Base-by-base conservation (phyloP, 139 green algal genomes). In the Trebouxia sp. region DNA sequence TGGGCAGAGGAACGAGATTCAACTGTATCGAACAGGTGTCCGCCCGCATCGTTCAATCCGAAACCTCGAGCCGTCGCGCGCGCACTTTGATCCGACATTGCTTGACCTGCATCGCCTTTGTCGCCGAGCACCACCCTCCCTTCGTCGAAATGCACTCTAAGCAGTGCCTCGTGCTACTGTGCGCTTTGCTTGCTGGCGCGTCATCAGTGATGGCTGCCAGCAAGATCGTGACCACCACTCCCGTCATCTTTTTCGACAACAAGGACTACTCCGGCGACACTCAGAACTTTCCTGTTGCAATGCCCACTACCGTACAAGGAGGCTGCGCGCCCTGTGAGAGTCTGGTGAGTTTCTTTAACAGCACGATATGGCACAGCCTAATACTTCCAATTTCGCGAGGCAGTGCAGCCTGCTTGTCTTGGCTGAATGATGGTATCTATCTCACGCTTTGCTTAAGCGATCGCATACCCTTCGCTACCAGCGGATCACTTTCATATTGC, bases 171-270 rank as follows among this genome's bases (percentile, higher is more conserved):
- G 1, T 5, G 47, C 20, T 53, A 17, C 47, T 53, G 1, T 53
- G 47, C 47, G 14, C 20, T 14, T 17, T 53, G 47, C 20, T 53
- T 14, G 47, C 47, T 14, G 47, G 47, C 15, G 47, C 20, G 47
- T 14, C 20, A 14, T 53, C 47, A 14, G 47, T 53, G 14, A 53
- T 53, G 47, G 47, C 3, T 5, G 47, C 47, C 47, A 53, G 14
- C 47, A 53, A 76, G 66, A 10, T 32, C 1, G n/a, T n/a, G 9
- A 72, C 62, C 24, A 76, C 66, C 32, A 58, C 43, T 30, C 43
- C 47, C 12, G 75, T 80, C 5, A 38, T 58, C 14, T 47, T 80
- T 7, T 80, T 80, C 30, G 75, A 80, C 75, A 48, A 80, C 14
- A 43, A 43, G 1, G 53, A 80, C 48, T 48, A 45, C 11, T 24